phyloP scores from a whole-genome alignment of 2,329 filamentous ascomycete species.

The Peltaster fructicola region DNA sequence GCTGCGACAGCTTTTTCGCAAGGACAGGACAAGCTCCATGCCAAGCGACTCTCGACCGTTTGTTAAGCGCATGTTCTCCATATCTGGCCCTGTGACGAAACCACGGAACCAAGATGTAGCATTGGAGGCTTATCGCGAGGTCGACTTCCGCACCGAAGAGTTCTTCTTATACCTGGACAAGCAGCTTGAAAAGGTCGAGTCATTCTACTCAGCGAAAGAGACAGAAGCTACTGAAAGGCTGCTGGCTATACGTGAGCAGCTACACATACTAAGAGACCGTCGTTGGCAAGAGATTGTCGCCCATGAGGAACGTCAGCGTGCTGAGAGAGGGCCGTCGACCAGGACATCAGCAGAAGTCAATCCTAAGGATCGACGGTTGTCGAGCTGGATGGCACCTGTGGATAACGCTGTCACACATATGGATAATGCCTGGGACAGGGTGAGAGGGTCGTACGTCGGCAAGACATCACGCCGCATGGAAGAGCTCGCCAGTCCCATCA shows the following conservation, averaged over 20 bases:
- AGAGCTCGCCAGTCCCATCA: slow-evolving; percentile 21
- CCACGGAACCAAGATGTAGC: slow-evolving; percentile 26
- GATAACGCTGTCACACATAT: slow-evolving; percentile 15
- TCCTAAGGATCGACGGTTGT: no score
- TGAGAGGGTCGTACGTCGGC: slow-evolving; percentile 30
- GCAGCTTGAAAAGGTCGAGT: slow-evolving; percentile 80
- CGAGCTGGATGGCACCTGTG: slow-evolving; percentile 24
- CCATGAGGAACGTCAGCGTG: no score
- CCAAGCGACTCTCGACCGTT: slow-evolving; percentile 11
- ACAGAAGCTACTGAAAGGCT: slow-evolving; percentile 63
- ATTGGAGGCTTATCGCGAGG: slow-evolving; percentile 40
- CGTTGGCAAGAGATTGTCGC: slow-evolving; percentile 56
- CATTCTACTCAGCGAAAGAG: slow-evolving; percentile 78
- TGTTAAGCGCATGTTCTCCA: slow-evolving; percentile 11
- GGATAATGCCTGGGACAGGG: slow-evolving; percentile 13
- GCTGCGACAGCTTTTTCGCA: slow-evolving; percentile 5
- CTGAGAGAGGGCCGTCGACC: no score
- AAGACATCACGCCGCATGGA: slow-evolving; percentile 35
- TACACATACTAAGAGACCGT: slow-evolving; percentile 83
- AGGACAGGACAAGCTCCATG: slow-evolving; percentile 24
- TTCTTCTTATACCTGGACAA: slow-evolving; percentile 73
- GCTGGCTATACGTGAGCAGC: slow-evolving; percentile 54
- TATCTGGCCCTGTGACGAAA: slow-evolving; percentile 6
- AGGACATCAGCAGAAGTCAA: no score
- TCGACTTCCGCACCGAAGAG: slow-evolving; percentile 59